Base-by-base conservation (phyloP, 2,329 filamentous ascomycete species). In the Bimuria novae-zelandiae region DNA sequence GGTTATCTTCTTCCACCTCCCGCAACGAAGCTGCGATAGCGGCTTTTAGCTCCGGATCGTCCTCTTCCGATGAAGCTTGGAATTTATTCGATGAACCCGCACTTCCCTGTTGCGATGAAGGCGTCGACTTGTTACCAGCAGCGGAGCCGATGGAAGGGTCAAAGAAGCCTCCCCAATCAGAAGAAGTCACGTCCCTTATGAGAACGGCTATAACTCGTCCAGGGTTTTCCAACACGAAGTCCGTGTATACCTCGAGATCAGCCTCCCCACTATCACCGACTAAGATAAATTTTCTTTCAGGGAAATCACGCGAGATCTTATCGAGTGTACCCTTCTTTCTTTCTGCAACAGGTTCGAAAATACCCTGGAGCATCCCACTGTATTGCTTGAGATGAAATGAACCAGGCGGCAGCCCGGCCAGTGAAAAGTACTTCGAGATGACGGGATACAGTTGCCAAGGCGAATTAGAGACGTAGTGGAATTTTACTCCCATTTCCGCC, bases 381-480 rank as follows among this genome's bases (percentile, higher is more conserved):
- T 99, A 99, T 61, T 96, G 91, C 73, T 99, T 99, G 61, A 99
- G 75, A 70, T 99, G 95, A 61, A 97, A 89, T 0, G 93, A 97
- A 0, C 94, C 95, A 0, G 84, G 84, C 0, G 94, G 94, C 1
- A 99, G 77, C 1, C 89, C 89, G 6, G 89, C 89, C 35, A 88
- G 76, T 59, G 87, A 85, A 72, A 97, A 96, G 71, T 89, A 99
- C 48, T 84, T 90, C 4, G 90, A 88, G 10, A 99, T 78, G 2
- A 97, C 85, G 0, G 94, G 94, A 64, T 90, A 99, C 6, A 99
- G 82, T 71, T 99, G 95, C 95, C 95, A 99, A 0, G 94, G 94
- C 45, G 93, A 96, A 74, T 99, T 99, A n/a, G 94, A 99, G 60
- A 96, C 95, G 72, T 99, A 99, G 70, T 99, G 95, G 47, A 99